A percentile compares a stretch with the other conserved stretches of the same genome.
Evolutionary conservation across 1,139 yeast genomes (phyloP).

Genomic region (Debaryomyces coudertii): DNA sequence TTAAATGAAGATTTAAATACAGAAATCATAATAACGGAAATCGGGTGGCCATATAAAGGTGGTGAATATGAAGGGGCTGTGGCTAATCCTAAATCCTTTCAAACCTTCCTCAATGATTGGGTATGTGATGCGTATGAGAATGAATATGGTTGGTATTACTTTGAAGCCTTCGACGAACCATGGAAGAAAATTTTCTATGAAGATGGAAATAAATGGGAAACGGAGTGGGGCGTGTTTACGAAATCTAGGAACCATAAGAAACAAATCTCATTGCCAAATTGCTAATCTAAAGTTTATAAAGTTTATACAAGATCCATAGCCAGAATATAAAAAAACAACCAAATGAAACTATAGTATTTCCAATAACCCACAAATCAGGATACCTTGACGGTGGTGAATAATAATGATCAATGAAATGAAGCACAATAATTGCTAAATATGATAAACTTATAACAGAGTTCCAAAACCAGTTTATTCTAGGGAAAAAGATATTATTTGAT

Average conservation of each 20-base stretch:
- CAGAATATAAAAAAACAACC: conserved; percentile 76
- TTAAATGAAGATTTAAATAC: conserved; percentile 23
- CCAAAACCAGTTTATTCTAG: conserved; percentile 51
- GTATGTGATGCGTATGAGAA: conserved; percentile 46
- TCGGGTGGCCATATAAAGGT: conserved; percentile 75
- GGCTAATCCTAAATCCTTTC: conserved; percentile 50
- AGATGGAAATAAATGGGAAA: conserved; percentile 58
- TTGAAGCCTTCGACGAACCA: conserved; percentile 76
- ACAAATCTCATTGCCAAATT: conserved; percentile 11
- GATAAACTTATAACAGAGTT: conserved; percentile 57
- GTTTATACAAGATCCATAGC: conserved; percentile 69
- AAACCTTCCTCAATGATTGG: conserved; percentile 54
- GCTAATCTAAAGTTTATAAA: conserved; percentile 23
- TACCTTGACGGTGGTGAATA: conserved; percentile 57
- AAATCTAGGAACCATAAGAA: conserved; percentile 35
- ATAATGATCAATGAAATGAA: conserved; percentile 59
- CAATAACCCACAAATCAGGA: conserved; percentile 87
- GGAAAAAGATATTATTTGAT: conserved; percentile 34
- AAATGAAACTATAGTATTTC: conserved; percentile 73
- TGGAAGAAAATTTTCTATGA: conserved; percentile 62
- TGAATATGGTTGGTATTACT: conserved; percentile 58
- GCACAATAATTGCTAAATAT: conserved; percentile 54
- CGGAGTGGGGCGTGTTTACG: conserved; percentile 71
- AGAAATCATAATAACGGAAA: conserved; percentile 55
- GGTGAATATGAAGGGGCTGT: conserved; percentile 49